Evolutionary conservation across 257 asterid genomes (phyloP), one percentile per base, ranked within the genome.

Genomic region (Solanum appendiculatum): DNA sequence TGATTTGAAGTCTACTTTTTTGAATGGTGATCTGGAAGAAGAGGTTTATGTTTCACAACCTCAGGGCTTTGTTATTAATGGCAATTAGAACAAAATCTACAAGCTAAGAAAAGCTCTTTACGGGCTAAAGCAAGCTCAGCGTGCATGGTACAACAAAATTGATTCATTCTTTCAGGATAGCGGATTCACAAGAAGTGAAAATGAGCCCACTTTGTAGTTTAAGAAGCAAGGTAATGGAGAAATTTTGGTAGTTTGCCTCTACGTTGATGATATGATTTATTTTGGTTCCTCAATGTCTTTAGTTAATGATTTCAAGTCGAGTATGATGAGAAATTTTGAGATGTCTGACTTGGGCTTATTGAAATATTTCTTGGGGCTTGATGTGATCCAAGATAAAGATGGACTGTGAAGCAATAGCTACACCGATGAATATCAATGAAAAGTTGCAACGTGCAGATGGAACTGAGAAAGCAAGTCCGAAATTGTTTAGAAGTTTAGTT

Each of bases 251-350:
- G 23, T 78, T 5, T 78, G 48, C 9, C 77, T 86, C 2, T 82
- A 82, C 25, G 13, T 88, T 25, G 74, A 82, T 73, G 86, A 60
- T 25, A 54, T 89, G 3, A 89, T 86, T 29, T 86, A 83, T 27
- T 36, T 48, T 36, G 16, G 85, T 1, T 84, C 86, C 34, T 86
- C 40, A 2, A 27, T 16, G 1, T 66, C 56, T 21, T 9, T 68
- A 0, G 11, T 83, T 15, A 48, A 0, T 84, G 48, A 87, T 6
- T 87, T 89, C 27, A 85, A 80, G 14, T 29, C 81, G 0, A 0
- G n/a, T 12, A 85, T 89, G 88, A 39, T 51, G 77, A 54, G 14
- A 2, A 33, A 40, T 3, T 87, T 87, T 80, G 75, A 85, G 36
- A 87, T 78, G 88, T 0, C 54, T 3, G 33, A 77, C 34, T 15